Percentiles rank a stretch among this genome's conserved stretches.
phyloP scores from a whole-genome alignment of 163 green algal species.

The Scenedesmus sp. region DNA sequence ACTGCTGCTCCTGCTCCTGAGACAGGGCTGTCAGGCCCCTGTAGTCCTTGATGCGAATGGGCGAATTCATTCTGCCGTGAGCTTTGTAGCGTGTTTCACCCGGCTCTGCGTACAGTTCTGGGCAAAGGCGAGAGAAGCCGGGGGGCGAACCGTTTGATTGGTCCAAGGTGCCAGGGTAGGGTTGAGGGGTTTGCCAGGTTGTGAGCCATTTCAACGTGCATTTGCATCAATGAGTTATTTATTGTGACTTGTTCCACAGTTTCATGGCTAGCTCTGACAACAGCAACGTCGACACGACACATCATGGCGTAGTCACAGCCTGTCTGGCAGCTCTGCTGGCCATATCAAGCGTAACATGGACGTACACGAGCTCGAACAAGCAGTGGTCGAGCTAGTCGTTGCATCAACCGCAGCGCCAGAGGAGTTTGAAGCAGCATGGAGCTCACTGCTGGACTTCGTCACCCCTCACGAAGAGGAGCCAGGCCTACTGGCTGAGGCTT shows the following conservation, averaged over 20 bases:
- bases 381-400: background rate
- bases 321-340: background rate
- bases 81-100: background rate
- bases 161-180: background rate
- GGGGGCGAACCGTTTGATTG: background rate
- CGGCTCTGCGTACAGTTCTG: background rate
- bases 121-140: background rate
- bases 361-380: background rate
- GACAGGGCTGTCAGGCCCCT: slow-evolving; percentile 15
- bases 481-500: slow-evolving; percentile 8
- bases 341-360: slow-evolving; percentile 2
- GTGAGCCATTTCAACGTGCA: no score
- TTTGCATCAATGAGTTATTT: no score
- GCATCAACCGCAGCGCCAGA: background rate
- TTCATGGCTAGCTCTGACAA: background rate
- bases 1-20: slow-evolving; percentile 24
- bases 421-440: slow-evolving; percentile 19
- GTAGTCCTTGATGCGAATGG: slow-evolving; percentile 22
- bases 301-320: background rate
- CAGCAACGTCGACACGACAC: background rate
- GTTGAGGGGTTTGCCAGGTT: background rate
- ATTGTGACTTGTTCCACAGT: no score
- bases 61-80: background rate
- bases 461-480: background rate
- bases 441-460: background rate